Conservation (phyloP, 345 rosid genomes). For the Pistacia vera region DNA sequence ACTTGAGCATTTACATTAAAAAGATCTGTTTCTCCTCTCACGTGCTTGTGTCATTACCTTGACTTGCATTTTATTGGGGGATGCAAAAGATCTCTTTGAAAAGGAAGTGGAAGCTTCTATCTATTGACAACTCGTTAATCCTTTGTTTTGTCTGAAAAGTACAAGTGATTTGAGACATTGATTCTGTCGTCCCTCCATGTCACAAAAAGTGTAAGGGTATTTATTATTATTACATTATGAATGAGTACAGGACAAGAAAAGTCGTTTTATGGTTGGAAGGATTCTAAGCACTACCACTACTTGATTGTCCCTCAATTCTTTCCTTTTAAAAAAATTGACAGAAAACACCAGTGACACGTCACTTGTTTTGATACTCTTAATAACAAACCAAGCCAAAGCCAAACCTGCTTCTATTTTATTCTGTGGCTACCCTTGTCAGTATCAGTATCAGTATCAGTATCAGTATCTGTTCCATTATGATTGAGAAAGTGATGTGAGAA, state of each 20-base stretch:
- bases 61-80: constrained; percentile 23
- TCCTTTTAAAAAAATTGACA: constrained; percentile 12
- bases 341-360: constrained; percentile 27
- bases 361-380: constrained; percentile 17
- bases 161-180: constrained; percentile 31
- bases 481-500: constrained; percentile 37
- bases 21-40: not conserved
- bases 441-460: constrained; percentile 28
- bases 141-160: constrained; percentile 32
- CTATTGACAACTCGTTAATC: not conserved
- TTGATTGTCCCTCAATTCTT: constrained; percentile 6
- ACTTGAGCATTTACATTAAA: not conserved
- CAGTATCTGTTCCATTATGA: constrained; percentile 28
- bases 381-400: constrained; percentile 6
- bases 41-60: constrained; percentile 4
- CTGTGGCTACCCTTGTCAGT: constrained; percentile 11
- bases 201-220: not conserved
- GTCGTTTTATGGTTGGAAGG: constrained; percentile 24
- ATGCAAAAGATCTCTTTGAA: constrained; percentile 27
- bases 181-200: constrained; percentile 23
- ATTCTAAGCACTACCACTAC: constrained; percentile 5
- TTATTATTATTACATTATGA: not conserved
- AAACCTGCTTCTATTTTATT: not conserved
- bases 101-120: constrained; percentile 22
- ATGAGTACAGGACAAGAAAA: constrained; percentile 33